Conservation (phyloP, 345 rosid species). For the Turritis glabra region DNA sequence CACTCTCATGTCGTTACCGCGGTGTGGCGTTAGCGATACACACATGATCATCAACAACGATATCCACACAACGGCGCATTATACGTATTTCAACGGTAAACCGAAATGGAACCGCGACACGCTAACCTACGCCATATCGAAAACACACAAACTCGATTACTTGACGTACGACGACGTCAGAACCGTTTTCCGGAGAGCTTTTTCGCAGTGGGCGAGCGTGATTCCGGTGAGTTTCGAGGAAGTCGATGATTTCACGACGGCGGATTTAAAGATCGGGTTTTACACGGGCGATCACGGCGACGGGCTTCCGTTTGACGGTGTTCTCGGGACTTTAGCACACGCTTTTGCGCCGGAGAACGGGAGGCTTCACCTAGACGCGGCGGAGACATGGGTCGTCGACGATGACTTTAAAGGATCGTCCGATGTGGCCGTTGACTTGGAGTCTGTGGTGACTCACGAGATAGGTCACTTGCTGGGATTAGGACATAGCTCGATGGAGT, state of each 20-base stretch:
- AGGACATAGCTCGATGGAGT: conserved; percentile 72
- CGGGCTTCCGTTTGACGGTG: conserved; percentile 88
- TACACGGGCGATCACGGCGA: conserved; percentile 74
- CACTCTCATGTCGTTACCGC: conserved; percentile 58
- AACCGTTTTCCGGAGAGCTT: conserved; percentile 57
- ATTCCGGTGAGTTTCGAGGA: conserved; percentile 72
- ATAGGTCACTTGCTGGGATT: conserved; percentile 88
- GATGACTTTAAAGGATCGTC: conserved; percentile 57
- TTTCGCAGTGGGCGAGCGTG: conserved; percentile 71
- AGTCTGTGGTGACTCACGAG: conserved; percentile 95
- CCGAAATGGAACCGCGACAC: conserved; percentile 62
- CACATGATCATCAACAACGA: conserved; percentile 12
- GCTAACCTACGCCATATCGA: conserved; percentile 71
- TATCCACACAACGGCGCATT: conserved; percentile 50
- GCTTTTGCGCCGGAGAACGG: conserved; percentile 92
- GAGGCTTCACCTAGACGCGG: conserved; percentile 75
- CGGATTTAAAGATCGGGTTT: conserved; percentile 74
- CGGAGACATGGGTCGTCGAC: conserved; percentile 76
- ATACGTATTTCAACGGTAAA: conserved; percentile 63
- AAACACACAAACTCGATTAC: conserved; percentile 55
- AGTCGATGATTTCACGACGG: conserved; percentile 42
- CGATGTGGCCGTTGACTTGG: conserved; percentile 73
- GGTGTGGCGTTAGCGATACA: conserved; percentile 75
- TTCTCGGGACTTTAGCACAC: conserved; percentile 77
- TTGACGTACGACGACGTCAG: conserved; percentile 45